Evolutionary conservation across 1,284 basidiomycete genomes (phyloP), one percentile per base, ranked within the genome.

Genomic region (Boletus sp.): DNA sequence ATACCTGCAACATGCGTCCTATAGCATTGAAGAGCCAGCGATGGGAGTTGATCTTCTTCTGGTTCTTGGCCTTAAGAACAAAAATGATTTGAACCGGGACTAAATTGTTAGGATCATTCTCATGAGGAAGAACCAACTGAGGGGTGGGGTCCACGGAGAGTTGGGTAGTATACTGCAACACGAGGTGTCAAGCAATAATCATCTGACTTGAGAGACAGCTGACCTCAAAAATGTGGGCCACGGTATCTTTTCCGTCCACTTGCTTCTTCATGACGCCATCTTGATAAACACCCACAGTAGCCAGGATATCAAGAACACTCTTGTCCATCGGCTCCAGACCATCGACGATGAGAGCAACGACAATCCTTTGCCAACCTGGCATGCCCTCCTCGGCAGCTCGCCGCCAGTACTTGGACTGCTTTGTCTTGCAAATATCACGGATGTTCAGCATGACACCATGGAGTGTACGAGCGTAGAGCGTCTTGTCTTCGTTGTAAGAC

Each of bases 11-110:
- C 60, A 91, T 88, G 55, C 77, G 80, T 0, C 93, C 94, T 46
- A 99, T 85, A 7, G 92, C 95, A 61, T 98, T 97, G 78, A 99
- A 99, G 26, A 99, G 77, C 95, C 95, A 99, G 42, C 95, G 84
- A 68, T 94, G 92, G 52, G 88, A 92, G 64, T 95, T 96, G 72
- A 96, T 95, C 75, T 96, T 96, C 76, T 96, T 96, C 64, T 93
- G 87, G 69, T 98, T 98, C 74, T 96, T 92, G 29, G 93, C 92
- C 72, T 98, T 98, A 57, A 98, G 73, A 48, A 94, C 86, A 54
- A 98, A 82, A 55, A 98, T 96, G 58, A 98, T 89, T 66, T 96
- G 93, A 2, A 98, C 94, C 0, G 95, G 95, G 1, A 97, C 88
- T 19, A 98, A 69, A 67, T 97, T 97, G 69, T 91, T 89, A 10